phyloP scores from a whole-genome alignment of 805 yeast species.

The Sporopachydermia lactativora region DNA sequence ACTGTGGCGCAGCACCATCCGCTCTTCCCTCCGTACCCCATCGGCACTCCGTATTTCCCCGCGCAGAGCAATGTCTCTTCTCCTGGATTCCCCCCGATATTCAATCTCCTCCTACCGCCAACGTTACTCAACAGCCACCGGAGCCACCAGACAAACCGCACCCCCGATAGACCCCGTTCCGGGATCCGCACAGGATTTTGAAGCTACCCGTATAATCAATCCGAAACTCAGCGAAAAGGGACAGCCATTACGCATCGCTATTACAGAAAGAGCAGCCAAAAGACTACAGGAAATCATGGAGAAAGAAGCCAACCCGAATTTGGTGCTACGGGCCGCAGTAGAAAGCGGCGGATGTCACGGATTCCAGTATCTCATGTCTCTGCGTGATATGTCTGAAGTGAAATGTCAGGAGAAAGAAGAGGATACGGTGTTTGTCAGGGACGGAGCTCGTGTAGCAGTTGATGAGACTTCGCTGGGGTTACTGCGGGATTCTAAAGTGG shows the following conservation, averaged over 20 bases:
- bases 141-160: not conserved
- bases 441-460: slow-evolving; percentile 58
- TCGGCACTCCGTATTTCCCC: too few species aligned
- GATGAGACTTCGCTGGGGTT: slow-evolving; percentile 74
- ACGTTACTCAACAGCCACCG: not conserved
- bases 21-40: too few species aligned
- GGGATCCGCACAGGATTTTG: slow-evolving; percentile 8
- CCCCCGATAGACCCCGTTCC: not conserved
- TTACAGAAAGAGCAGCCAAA: slow-evolving; percentile 25
- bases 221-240: slow-evolving; percentile 20
- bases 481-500: slow-evolving; percentile 72
- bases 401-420: slow-evolving; percentile 11
- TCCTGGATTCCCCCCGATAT: not conserved
- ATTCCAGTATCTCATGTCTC: slow-evolving; percentile 70
- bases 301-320: slow-evolving; percentile 39
- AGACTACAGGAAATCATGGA: slow-evolving; percentile 39
- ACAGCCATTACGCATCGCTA: slow-evolving; percentile 20
- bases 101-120: not conserved
- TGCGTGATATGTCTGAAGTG: slow-evolving; percentile 30
- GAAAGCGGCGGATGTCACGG: slow-evolving; percentile 99
- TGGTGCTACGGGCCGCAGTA: slow-evolving; percentile 62
- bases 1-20: too few species aligned
- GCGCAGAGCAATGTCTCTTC: too few species aligned
- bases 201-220: slow-evolving; percentile 13
- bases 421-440: slow-evolving; percentile 45